Base-by-base conservation (phyloP, 371 early-diverging fungal genomes). In the Mortierella sp. region DNA sequence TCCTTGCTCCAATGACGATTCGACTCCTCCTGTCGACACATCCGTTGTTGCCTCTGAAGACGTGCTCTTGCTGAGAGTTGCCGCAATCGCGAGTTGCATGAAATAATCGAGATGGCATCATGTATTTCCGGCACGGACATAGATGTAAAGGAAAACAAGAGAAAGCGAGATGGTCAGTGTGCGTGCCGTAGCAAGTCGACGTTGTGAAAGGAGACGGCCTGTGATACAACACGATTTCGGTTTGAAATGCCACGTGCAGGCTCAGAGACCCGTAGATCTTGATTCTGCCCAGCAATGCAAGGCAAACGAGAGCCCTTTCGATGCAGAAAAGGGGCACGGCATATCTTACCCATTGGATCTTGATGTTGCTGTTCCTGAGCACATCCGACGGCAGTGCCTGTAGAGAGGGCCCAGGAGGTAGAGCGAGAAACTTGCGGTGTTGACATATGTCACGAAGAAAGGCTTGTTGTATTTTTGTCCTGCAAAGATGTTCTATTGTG, bases 371-470 rank as follows among this genome's bases (percentile, higher is more conserved):
- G 61, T 34, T 31, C 53, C 59, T 55, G 44, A 75, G 28, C 37
- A 55, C 40, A 31, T 53, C 10, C 72, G 73, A 2, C 71, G 64
- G 72, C 83, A 84, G 10, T 76, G 77, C 44, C 73, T 81, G 67
- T 87, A 81, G 50, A 87, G 67, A 11, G 86, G 85, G 1, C 83
- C 76, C 28, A 94, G 74, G 51, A 96, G 89, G 73, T 96, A 95
- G 40, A 95, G 80, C n/a, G 96, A 93, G 83, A 95, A 95, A 0
- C 95, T 90, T 13, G 93, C 92, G 4, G 96, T 95, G 84, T 95
- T 95, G 71, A 95, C 71, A 87, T 95, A 96, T 13, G 96, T 96
- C 61, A 96, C 86, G 48, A 95, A 89, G 82, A 95, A 95, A 0
- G 96, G 96, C 70, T 93, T 93, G 88, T 94, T 92, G 87, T 92